A percentile compares a stretch with the other conserved stretches of the same genome.
Conservation (phyloP, 2,329 filamentous ascomycete genomes). For the Lachnellula cervina region DNA sequence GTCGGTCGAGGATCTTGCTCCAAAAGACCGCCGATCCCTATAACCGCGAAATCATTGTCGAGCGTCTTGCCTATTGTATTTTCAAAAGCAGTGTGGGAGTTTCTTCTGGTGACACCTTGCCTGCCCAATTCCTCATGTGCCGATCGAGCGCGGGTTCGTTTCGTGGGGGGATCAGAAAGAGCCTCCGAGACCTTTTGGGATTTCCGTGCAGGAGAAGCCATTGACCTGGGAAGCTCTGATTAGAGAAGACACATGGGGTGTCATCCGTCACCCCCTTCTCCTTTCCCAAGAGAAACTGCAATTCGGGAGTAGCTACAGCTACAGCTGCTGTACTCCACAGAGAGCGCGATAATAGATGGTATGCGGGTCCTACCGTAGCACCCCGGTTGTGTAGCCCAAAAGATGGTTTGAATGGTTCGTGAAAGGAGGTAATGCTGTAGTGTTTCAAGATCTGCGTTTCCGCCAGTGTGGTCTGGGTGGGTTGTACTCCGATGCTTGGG, state of each 20-base stretch:
- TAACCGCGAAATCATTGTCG: conserved; percentile 1
- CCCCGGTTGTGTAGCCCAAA: too few species aligned
- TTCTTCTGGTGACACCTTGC: background rate
- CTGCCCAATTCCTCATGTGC: background rate
- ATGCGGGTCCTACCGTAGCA: too few species aligned
- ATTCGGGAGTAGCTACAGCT: background rate
- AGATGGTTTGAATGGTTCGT: too few species aligned
- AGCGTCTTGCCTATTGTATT: background rate
- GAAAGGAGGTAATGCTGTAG: too few species aligned
- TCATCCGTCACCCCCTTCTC: background rate
- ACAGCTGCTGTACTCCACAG: background rate
- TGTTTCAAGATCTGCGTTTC: too few species aligned
- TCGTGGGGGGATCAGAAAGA: background rate
- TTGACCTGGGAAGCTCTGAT: background rate
- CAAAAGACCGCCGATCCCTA: conserved; percentile 64
- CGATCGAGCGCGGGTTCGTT: background rate
- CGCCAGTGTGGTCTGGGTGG: too few species aligned
- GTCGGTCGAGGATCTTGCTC: conserved; percentile 71
- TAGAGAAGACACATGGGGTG: background rate
- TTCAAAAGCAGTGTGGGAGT: background rate
- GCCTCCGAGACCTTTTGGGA: background rate
- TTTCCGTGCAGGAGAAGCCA: background rate
- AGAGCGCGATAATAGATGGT: too few species aligned
- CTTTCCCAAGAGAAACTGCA: background rate
- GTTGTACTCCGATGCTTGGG: too few species aligned